phyloP scores from a whole-genome alignment of 1,284 basidiomycete genomes.

The Paramarasmius palmivorus region DNA sequence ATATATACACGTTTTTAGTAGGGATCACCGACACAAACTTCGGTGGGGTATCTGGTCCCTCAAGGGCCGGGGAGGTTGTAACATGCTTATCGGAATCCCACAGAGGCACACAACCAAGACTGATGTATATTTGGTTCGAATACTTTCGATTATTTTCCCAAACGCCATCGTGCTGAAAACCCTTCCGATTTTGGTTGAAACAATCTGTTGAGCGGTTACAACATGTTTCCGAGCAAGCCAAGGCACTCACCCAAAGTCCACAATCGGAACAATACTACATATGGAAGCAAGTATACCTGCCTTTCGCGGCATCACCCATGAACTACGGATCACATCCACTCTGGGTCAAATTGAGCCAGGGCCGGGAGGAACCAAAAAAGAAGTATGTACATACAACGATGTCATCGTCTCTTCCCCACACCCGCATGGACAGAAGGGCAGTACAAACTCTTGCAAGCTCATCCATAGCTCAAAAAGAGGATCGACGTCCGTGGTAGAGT shows the following conservation, averaged over 20 bases:
- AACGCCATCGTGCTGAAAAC: no score
- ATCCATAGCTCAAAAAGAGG: constrained; percentile 38
- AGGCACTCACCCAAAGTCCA: constrained; percentile 40
- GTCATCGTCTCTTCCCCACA: constrained; percentile 38
- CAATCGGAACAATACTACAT: constrained; percentile 39
- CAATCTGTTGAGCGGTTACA: neutral
- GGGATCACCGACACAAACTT: no score
- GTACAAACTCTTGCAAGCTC: constrained; percentile 32
- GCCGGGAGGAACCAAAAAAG: no score
- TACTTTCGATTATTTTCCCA: neutral
- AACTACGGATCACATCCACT: constrained; percentile 40
- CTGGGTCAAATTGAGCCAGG: constrained; percentile 22
- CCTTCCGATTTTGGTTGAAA: constrained; percentile 1
- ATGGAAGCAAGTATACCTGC: constrained; percentile 36
- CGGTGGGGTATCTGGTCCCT: no score
- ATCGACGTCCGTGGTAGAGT: constrained; percentile 39
- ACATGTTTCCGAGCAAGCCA: neutral
- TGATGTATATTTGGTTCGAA: no score
- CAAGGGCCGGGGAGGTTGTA: no score
- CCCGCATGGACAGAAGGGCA: constrained; percentile 39
- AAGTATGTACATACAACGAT: constrained; percentile 38
- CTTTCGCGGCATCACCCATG: constrained; percentile 37
- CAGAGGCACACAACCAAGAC: no score
- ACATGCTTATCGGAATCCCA: no score
- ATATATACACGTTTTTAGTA: no score